These are phyloP conservation scores for Leccinum griseonigrum DNA, from an alignment of 1,284 basidiomycete genomes.

Conservation along the genomic window DNA sequence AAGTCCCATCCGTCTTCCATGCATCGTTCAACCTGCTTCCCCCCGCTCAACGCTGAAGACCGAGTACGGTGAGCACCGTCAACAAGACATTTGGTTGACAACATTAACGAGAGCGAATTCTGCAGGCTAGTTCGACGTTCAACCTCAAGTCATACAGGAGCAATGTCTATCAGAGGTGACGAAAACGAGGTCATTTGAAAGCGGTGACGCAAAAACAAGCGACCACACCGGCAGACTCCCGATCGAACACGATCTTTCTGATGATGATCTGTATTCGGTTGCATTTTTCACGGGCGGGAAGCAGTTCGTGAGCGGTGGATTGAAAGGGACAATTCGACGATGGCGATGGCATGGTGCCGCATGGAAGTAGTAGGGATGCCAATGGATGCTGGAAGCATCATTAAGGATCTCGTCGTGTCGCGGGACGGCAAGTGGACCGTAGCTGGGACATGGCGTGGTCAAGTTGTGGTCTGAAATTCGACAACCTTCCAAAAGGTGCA, in stretches of 20 bases:
- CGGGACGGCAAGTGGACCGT: not conserved
- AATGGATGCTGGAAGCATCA: not conserved
- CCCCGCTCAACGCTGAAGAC: too few relatives aligned
- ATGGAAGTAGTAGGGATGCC: not conserved
- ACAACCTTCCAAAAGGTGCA: not conserved
- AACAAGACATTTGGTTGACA: too few relatives aligned
- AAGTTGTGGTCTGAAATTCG: not conserved
- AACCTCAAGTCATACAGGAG: not conserved
- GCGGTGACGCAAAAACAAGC: not conserved
- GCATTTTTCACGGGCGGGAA: not conserved
- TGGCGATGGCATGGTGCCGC: not conserved
- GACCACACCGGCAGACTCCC: not conserved
- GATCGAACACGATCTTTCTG: not conserved
- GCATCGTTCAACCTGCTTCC: slow-evolving; percentile 34
- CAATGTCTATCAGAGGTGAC: not conserved
- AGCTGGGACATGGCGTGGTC: not conserved
- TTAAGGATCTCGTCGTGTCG: not conserved
- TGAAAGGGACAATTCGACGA: not conserved
- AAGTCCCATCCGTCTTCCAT: slow-evolving; percentile 62
- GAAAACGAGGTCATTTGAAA: not conserved
- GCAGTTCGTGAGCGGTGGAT: not conserved
- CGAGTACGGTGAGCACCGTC: too few relatives aligned
- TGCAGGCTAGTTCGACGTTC: too few relatives aligned
- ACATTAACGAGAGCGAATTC: too few relatives aligned
- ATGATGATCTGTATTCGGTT: not conserved